Percentiles rank a stretch among this genome's conserved stretches.
Evolutionary conservation across 1,284 basidiomycete species (phyloP).

Genomic region (Polyporus tsugae): DNA sequence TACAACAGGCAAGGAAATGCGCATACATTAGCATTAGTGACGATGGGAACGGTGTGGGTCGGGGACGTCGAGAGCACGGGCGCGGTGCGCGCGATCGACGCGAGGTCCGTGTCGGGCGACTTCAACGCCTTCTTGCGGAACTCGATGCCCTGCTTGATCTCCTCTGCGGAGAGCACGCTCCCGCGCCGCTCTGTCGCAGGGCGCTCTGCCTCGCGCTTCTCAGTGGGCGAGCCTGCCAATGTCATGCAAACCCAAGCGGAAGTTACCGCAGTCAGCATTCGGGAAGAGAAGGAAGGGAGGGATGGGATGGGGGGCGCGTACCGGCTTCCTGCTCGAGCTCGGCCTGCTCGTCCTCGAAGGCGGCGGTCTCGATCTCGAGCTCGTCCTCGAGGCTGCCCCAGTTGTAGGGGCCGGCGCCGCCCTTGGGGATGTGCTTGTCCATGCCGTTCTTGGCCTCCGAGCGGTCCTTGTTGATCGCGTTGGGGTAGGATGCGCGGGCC

Average conservation of each 20-base stretch:
- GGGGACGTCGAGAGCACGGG: constrained; percentile 76
- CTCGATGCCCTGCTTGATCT: constrained; percentile 67
- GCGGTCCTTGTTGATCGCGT: constrained; percentile 81
- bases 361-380: constrained; percentile 61
- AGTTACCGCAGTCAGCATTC: constrained; percentile 2
- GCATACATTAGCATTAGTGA: constrained; percentile 48
- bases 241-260: background rate
- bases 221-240: constrained; percentile 17
- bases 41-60: constrained; percentile 47
- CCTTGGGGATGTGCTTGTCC: constrained; percentile 78
- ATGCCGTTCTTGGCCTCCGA: constrained; percentile 81
- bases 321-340: constrained; percentile 48
- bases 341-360: constrained; percentile 56
- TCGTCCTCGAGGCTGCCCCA: constrained; percentile 83
- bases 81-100: constrained; percentile 83
- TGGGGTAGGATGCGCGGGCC: constrained; percentile 74
- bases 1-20: background rate
- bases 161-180: constrained; percentile 66
- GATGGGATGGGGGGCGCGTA: constrained; percentile 15
- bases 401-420: constrained; percentile 82
- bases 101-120: constrained; percentile 71
- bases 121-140: constrained; percentile 76
- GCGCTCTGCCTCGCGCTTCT: constrained; percentile 22
- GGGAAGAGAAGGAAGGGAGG: background rate
- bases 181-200: constrained; percentile 37